A percentile compares a stretch with the other conserved stretches of the same genome.
These are phyloP conservation scores for Apostasia shenzhenica DNA, from an alignment of 106 monocot species.

Conservation along the genomic window DNA sequence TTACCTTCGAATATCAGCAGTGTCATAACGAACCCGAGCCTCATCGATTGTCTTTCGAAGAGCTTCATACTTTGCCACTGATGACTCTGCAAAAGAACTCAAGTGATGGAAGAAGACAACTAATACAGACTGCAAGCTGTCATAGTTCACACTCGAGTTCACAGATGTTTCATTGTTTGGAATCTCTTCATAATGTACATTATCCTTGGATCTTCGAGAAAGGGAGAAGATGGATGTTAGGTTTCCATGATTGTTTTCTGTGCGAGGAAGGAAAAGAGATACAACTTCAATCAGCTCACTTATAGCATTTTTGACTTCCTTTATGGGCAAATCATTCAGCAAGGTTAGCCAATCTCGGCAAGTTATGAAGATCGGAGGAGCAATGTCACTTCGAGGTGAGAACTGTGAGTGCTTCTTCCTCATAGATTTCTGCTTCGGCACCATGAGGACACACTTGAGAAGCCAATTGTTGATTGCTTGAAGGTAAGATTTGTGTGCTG, in stretches of 20 bases:
- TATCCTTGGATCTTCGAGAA: slow-evolving; percentile 14
- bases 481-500: slow-evolving; percentile 64
- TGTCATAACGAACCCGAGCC: slow-evolving; percentile 35
- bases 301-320: slow-evolving; percentile 52
- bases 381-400: slow-evolving; percentile 28
- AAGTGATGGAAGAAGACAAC: slow-evolving; percentile 38
- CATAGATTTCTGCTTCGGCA: slow-evolving; percentile 22
- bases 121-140: slow-evolving; percentile 45
- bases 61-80: slow-evolving; percentile 40
- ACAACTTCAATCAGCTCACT: slow-evolving; percentile 36
- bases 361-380: slow-evolving; percentile 76
- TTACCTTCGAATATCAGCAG: not conserved
- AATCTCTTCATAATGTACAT: slow-evolving; percentile 10
- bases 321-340: slow-evolving; percentile 31
- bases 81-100: slow-evolving; percentile 43
- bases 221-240: slow-evolving; percentile 25
- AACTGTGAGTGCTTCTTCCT: slow-evolving; percentile 21
- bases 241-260: slow-evolving; percentile 38
- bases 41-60: slow-evolving; percentile 26
- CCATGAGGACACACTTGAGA: slow-evolving; percentile 54
- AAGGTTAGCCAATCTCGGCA: slow-evolving; percentile 65
- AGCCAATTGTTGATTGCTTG: slow-evolving; percentile 72
- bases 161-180: slow-evolving; percentile 19
- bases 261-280: slow-evolving; percentile 36
- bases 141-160: slow-evolving; percentile 39